Conservation (phyloP, 2,329 filamentous ascomycete genomes). For the Cadophora sp. region DNA sequence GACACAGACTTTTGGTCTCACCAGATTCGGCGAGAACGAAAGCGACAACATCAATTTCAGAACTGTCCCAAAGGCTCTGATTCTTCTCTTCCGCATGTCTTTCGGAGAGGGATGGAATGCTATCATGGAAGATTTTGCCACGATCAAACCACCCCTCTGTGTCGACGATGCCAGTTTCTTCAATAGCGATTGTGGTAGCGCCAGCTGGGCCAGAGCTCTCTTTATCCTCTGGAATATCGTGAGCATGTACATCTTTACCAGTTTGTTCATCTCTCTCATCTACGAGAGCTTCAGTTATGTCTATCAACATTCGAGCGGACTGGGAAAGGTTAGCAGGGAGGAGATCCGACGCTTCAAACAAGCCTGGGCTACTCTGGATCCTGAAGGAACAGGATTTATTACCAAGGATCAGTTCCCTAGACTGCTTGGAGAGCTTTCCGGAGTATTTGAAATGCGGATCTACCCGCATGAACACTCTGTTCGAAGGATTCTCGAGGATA, state of each 20-base stretch:
- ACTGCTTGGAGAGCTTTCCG: slow-evolving; percentile 88
- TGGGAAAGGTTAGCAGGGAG: slow-evolving; percentile 87
- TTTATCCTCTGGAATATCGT: slow-evolving; percentile 99
- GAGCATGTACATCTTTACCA: slow-evolving; percentile 99
- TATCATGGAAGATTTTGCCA: slow-evolving; percentile 94
- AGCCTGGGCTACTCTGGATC: slow-evolving; percentile 96
- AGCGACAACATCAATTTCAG: slow-evolving; percentile 88
- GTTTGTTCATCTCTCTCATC: slow-evolving; percentile 96
- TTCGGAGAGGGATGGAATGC: slow-evolving; percentile 96
- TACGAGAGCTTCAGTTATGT: slow-evolving; percentile 99
- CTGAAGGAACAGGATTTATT: slow-evolving; percentile 89
- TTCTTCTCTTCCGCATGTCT: slow-evolving; percentile 91
- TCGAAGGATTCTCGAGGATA: slow-evolving; percentile 83
- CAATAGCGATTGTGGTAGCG: slow-evolving; percentile 90
- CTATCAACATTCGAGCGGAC: slow-evolving; percentile 93
- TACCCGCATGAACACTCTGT: slow-evolving; percentile 93
- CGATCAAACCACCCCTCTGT: slow-evolving; percentile 80
- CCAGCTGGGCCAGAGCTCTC: slow-evolving; percentile 83
- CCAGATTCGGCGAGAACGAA: slow-evolving; percentile 79
- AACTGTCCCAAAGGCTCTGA: slow-evolving; percentile 90
- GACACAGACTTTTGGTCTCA: slow-evolving; percentile 94
- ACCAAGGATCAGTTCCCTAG: slow-evolving; percentile 88
- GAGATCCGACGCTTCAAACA: slow-evolving; percentile 98
- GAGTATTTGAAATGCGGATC: slow-evolving; percentile 96
- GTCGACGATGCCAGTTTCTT: slow-evolving; percentile 77